Conservation (phyloP, 2,329 filamentous ascomycete species). For the Botrytis byssoidea region DNA sequence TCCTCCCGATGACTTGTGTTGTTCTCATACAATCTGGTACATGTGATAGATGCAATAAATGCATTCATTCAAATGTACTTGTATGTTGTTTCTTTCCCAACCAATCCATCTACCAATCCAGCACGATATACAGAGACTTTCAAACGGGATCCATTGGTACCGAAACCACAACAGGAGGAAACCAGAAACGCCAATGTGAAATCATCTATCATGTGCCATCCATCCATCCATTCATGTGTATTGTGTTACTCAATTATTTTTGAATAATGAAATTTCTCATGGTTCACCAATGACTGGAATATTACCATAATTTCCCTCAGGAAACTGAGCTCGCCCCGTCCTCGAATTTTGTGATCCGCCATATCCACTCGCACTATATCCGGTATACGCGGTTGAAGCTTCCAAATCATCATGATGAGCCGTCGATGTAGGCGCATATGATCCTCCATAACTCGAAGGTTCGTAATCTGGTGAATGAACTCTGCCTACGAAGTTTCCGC, state of each 20-base stretch:
- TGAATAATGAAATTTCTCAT: background rate
- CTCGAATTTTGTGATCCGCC: conserved; percentile 17
- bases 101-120: background rate
- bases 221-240: conserved; percentile 5
- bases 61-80: background rate
- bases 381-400: conserved; percentile 41
- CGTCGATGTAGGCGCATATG: conserved; percentile 32
- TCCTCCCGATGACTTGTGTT: background rate
- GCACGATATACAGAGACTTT: conserved; percentile 1
- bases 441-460: conserved; percentile 26
- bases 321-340: conserved; percentile 47
- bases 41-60: background rate
- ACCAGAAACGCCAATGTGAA: conserved; percentile 13
- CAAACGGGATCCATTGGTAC: conserved; percentile 6
- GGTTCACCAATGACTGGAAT: conserved; percentile 19
- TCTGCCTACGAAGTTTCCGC: background rate
- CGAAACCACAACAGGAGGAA: conserved; percentile 9
- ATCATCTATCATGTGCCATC: conserved; percentile 13
- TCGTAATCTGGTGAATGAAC: conserved; percentile 22
- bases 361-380: conserved; percentile 44
- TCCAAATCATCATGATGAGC: conserved; percentile 42
- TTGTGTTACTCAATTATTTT: background rate
- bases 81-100: background rate
- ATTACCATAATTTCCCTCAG: conserved; percentile 55
- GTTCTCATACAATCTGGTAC: background rate